phyloP scores from a whole-genome alignment of 106 monocot genomes.

The Acorus gramineus region DNA sequence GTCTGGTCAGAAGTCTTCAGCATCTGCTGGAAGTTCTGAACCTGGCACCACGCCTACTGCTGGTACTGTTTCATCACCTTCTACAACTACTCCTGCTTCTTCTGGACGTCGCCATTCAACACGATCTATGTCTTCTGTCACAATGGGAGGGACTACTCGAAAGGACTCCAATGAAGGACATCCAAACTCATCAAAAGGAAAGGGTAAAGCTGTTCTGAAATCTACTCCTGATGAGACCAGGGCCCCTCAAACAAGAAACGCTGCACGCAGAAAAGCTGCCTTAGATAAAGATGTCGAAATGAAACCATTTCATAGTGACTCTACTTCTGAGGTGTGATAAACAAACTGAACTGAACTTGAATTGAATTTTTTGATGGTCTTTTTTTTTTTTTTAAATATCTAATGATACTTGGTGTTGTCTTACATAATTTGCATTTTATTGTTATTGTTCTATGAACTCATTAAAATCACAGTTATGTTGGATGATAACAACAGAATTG shows the following conservation, averaged over 20 bases:
- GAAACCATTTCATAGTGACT: slow-evolving; percentile 47
- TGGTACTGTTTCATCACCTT: slow-evolving; percentile 36
- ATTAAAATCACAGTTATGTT: no score
- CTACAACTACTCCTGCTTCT: slow-evolving; percentile 37
- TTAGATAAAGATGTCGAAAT: slow-evolving; percentile 60
- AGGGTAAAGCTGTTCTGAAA: slow-evolving; percentile 90
- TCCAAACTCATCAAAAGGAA: slow-evolving; percentile 61
- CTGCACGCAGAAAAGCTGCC: slow-evolving; percentile 56
- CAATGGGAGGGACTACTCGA: slow-evolving; percentile 36
- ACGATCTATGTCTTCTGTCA: slow-evolving; percentile 60
- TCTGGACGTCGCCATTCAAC: slow-evolving; percentile 50
- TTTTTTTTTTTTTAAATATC: not conserved
- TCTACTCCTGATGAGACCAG: slow-evolving; percentile 44
- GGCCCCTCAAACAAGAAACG: slow-evolving; percentile 80
- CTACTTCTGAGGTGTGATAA: slow-evolving; percentile 62
- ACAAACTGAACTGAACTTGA: not conserved
- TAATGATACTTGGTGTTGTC: not conserved
- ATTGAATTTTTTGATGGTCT: no score
- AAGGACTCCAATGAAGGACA: slow-evolving; percentile 57
- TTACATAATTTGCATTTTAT: no score
- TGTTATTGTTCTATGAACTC: no score
- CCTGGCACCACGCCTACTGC: slow-evolving; percentile 27
- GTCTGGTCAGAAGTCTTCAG: slow-evolving; percentile 45
- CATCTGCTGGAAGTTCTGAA: slow-evolving; percentile 42
- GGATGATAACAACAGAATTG: no score